Evolutionary conservation across 148 eudicot genomes (phyloP).

Genomic region (Nepenthes gracilis): DNA sequence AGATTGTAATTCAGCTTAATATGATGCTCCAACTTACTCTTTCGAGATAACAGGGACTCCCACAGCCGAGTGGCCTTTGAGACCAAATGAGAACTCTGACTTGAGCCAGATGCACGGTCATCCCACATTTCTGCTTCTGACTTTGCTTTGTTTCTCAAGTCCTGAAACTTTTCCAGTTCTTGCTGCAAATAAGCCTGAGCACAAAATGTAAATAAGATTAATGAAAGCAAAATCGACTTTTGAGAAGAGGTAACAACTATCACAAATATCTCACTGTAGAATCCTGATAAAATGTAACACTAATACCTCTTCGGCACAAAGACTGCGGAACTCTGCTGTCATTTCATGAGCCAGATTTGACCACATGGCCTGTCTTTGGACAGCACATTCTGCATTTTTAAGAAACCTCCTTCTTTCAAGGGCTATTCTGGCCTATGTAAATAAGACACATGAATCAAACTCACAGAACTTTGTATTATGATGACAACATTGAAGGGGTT

Average conservation of each 20-base stretch:
- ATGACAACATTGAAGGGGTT: not conserved
- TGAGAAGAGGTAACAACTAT: not conserved
- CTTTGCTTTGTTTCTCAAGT: conserved; percentile 93
- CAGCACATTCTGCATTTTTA: conserved; percentile 89
- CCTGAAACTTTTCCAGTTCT: conserved; percentile 94
- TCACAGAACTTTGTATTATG: not conserved
- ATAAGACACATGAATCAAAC: not conserved
- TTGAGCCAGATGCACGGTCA: conserved; percentile 89
- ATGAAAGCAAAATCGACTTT: not conserved
- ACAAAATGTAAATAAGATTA: not conserved
- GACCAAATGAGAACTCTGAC: conserved; percentile 97
- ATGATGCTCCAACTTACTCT: conserved; percentile 41
- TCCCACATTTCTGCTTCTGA: conserved; percentile 93
- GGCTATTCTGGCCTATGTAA: conserved; percentile 82
- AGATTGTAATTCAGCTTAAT: not conserved
- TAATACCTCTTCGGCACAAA: conserved; percentile 97
- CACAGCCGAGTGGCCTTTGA: conserved; percentile 91
- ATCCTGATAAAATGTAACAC: not conserved
- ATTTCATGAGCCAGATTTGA: conserved; percentile 97
- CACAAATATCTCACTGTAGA: not conserved
- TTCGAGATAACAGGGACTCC: conserved; percentile 92
- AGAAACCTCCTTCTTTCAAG: conserved; percentile 85
- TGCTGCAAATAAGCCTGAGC: conserved; percentile 90
- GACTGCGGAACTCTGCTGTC: conserved; percentile 98
- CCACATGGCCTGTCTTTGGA: conserved; percentile 96